These are phyloP conservation scores for Cyclospora cayetanensis DNA, from an alignment of 169 alveolate species.

Conservation along the genomic window DNA sequence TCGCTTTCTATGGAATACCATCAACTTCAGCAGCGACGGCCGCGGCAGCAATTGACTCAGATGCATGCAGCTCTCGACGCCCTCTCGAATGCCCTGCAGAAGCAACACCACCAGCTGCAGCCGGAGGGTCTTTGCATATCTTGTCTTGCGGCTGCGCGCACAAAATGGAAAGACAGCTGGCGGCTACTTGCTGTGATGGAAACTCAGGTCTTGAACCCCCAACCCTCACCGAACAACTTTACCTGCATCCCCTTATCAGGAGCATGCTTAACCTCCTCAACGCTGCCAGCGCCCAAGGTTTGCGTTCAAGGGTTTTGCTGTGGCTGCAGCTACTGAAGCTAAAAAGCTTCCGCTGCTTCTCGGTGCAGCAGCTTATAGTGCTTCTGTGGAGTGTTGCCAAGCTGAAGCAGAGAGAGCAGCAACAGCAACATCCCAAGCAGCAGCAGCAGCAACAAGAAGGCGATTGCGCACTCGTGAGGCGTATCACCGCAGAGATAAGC, in stretches of 20 bases:
- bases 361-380: constrained; percentile 13
- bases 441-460: constrained; percentile 13
- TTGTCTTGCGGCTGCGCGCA: neutral
- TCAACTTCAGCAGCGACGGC: neutral
- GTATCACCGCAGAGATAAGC: neutral
- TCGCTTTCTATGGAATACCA: neutral
- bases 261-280: no score
- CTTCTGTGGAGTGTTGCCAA: neutral
- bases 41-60: no score
- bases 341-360: neutral
- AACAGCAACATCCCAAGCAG: constrained; percentile 1
- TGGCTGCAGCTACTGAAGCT: neutral
- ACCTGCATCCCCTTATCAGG: no score
- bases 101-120: no score
- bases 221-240: constrained; percentile 11
- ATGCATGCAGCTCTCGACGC: no score
- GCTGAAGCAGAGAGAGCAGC: constrained; percentile 7
- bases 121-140: neutral
- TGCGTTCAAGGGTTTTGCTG: constrained; percentile 18
- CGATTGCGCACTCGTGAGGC: neutral
- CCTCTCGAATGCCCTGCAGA: no score
- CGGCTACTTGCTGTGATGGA: neutral
- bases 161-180: neutral
- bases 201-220: neutral
- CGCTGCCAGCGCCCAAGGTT: no score